Evolutionary conservation across 2,329 filamentous ascomycete species (phyloP).

Genomic region (Reticulascus tulasneorum): DNA sequence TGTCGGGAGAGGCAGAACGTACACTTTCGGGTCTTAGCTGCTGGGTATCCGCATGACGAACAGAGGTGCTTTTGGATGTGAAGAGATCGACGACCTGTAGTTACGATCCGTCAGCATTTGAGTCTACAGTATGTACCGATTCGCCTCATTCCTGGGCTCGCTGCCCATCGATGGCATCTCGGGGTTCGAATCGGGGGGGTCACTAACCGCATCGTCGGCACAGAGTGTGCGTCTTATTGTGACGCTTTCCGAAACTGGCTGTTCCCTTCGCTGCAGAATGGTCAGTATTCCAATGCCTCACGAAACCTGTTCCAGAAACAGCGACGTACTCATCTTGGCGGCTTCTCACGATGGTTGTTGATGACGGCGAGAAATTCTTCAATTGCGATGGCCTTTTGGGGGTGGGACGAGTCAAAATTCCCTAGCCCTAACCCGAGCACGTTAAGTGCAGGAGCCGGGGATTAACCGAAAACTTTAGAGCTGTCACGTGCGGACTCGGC

Average conservation of each 20-base stretch:
- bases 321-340: conserved; percentile 56
- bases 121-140: background rate
- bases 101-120: conserved; percentile 6
- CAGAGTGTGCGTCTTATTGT: conserved; percentile 98
- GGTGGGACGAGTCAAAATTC: too few species aligned
- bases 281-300: conserved; percentile 18
- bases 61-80: conserved; percentile 99
- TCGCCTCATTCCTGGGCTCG: background rate
- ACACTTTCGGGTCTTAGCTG: conserved; percentile 98
- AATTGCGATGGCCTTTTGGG: too few species aligned
- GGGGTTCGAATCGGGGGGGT: conserved; percentile 8
- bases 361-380: too few species aligned
- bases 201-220: conserved; percentile 97
- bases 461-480: too few species aligned
- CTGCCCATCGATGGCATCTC: conserved; percentile 1
- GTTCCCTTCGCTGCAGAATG: conserved; percentile 50
- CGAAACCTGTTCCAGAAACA: conserved; percentile 18
- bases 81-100: conserved; percentile 84
- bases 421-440: too few species aligned
- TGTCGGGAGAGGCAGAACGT: conserved; percentile 49
- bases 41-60: conserved; percentile 90
- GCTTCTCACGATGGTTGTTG: conserved; percentile 25
- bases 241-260: conserved; percentile 61
- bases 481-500: too few species aligned
- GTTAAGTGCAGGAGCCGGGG: too few species aligned